phyloP scores from a whole-genome alignment of 106 monocot genomes.

The Vanilla planifolia region DNA sequence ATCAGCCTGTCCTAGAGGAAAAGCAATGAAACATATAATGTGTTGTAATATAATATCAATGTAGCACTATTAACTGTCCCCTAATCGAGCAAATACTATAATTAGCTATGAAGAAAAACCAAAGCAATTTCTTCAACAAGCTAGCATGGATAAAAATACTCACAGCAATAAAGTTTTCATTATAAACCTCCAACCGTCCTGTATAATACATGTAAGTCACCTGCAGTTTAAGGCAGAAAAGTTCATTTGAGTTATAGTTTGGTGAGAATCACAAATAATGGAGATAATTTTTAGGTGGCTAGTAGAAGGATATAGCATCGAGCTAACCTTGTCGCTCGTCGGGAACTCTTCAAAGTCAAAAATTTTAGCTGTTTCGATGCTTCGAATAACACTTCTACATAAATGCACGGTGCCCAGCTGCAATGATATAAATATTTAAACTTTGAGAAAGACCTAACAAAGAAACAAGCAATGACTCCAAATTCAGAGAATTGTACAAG shows the following conservation, averaged over 20 bases:
- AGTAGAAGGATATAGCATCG: background rate
- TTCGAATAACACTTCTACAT: constrained; percentile 90
- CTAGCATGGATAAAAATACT: constrained; percentile 14
- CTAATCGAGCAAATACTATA: background rate
- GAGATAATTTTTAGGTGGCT: background rate
- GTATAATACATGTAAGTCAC: constrained; percentile 99
- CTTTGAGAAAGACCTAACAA: background rate
- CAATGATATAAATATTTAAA: constrained; percentile 16
- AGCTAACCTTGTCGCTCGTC: constrained; percentile 66
- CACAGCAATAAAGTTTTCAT: constrained; percentile 86
- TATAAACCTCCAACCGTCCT: constrained; percentile 87
- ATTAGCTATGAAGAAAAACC: background rate
- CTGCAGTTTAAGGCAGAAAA: constrained; percentile 21
- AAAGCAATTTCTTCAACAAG: background rate
- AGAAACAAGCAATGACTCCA: background rate
- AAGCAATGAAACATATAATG: background rate
- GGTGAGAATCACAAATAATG: constrained; percentile 1
- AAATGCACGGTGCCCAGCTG: constrained; percentile 96
- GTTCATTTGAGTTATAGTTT: background rate
- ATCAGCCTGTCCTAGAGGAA: constrained; percentile 58
- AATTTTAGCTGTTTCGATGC: constrained; percentile 91
- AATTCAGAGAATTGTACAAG: background rate
- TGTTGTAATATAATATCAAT: background rate
- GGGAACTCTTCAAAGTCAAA: constrained; percentile 99
- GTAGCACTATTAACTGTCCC: background rate